Base-by-base conservation (phyloP, 352 stramenopile genomes). In the Globisporangium splendens region DNA sequence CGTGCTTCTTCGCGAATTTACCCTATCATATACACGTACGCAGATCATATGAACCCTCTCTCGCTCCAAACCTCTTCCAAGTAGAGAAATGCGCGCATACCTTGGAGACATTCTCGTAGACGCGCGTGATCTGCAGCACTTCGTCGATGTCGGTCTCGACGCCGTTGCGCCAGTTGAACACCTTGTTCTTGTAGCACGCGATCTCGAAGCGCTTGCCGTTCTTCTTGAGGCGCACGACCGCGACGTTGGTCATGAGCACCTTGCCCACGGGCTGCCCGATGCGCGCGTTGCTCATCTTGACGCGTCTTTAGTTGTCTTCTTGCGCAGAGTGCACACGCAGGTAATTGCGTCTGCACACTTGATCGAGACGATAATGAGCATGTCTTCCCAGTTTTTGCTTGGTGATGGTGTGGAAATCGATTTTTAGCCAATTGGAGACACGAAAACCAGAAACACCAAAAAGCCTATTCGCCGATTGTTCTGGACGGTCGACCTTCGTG, bases 151-250 rank as follows among this genome's bases (percentile, higher is more conserved):
- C 97, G 48, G 88, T 97, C 76, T 99, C 97, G 38, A 99, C 88
- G 53, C 97, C 95, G 72, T 98, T 97, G 54, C 97, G 89, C 86
- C 96, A 99, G 78, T 99, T 98, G 28, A 99, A 78, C 31, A 98
- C 95, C 74, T 99, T 99, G 86, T 99, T 99, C 61, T 96, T 95
- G 79, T 99, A 99, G 72, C 96, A 99, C 13, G 97, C 97, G 53
- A 99, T 96, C 76, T 99, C 97, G 70, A 99, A 99, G 44, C 96
- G 86, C 68, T 98, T 97, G n/a, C 96, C 96, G 44, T 77, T 73
- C 47, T 93, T 95, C 59, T 98, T 93, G 48, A 99, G 87, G 43
- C 94, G 83, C 56, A 99, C 97, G 14, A 99, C 82, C 15, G 96
- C 97, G 35, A 99, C 96, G 69, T 99, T 99, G 20, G 96, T 99